phyloP scores from a whole-genome alignment of 2,329 filamentous ascomycete genomes.

The Clarireedia monteithiana region DNA sequence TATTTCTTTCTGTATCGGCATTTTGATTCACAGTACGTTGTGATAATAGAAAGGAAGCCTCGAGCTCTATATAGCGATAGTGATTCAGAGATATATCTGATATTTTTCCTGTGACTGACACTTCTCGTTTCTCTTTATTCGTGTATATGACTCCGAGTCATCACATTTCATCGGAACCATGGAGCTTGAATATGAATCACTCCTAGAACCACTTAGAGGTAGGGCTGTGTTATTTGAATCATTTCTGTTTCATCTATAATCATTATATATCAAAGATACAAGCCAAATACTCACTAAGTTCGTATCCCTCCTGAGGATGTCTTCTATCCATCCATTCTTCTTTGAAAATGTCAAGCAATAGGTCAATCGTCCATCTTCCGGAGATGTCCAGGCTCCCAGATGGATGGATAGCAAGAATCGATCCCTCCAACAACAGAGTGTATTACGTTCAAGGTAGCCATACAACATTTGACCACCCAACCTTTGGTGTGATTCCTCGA shows the following conservation, averaged over 20 bases:
- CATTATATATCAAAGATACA: too few relatives aligned
- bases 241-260: too few relatives aligned
- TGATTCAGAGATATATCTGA: neutral
- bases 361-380: neutral
- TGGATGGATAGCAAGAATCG: neutral
- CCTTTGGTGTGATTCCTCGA: slow-evolving; percentile 7
- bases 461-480: slow-evolving; percentile 6
- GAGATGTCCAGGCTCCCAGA: neutral
- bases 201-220: too few relatives aligned
- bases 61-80: neutral
- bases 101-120: neutral
- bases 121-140: neutral
- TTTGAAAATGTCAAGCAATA: neutral
- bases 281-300: too few relatives aligned
- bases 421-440: neutral
- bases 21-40: neutral
- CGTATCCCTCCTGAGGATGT: neutral
- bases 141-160: neutral
- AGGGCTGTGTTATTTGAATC: too few relatives aligned
- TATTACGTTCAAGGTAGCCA: neutral
- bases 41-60: neutral
- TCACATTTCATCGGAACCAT: neutral
- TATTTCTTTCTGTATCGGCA: neutral
- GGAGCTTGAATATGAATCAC: too few relatives aligned
- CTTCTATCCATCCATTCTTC: neutral